phyloP scores from a whole-genome alignment of 129 eudicot species.

The sunflower (Helianthus annuus) region HanXRQr2.0-SUNRISE NC_035446.2:71524983-71525482 shows the following conservation, averaged over 20 bases:
- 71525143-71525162: background rate
- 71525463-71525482: slow-evolving; percentile 15
- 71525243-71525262: background rate
- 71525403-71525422: slow-evolving; percentile 98
- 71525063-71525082: background rate
- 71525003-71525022: slow-evolving; percentile 79
- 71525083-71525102: too few species aligned
- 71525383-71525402: slow-evolving; percentile 99
- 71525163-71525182: background rate
- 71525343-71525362: slow-evolving; percentile 22
- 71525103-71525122: background rate
- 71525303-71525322: background rate
- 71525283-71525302: background rate
- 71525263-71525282: background rate
- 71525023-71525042: background rate
- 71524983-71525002: slow-evolving; percentile 92
- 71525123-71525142: background rate
- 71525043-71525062: background rate
- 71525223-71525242: background rate
- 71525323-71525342: background rate
- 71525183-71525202: background rate
- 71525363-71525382: slow-evolving; percentile 22
- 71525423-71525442: slow-evolving; percentile 77
- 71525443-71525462: slow-evolving; percentile 79
- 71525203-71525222: slow-evolving; percentile 1